Evolutionary conservation across 495 filamentous ascomycete genomes (phyloP).

Genomic region (Aspergillus funiculosus): DNA sequence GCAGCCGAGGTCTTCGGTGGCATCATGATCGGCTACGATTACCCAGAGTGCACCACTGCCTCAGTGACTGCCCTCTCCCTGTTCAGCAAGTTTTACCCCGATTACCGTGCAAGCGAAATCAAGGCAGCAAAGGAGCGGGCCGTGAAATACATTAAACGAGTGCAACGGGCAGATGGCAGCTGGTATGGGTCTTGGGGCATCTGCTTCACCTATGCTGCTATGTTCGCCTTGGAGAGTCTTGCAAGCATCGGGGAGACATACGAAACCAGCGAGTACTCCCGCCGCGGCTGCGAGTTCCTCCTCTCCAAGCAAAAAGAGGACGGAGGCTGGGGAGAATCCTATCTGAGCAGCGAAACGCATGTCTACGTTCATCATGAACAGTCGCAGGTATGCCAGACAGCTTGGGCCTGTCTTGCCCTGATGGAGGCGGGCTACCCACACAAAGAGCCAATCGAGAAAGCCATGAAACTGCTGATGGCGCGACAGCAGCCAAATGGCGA

Average conservation of each 20-base stretch:
- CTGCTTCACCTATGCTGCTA: conserved; percentile 91
- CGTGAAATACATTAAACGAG: conserved; percentile 70
- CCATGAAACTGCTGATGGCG: conserved; percentile 74
- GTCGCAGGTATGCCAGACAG: conserved; percentile 86
- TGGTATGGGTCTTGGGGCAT: conserved; percentile 99
- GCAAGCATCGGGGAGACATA: conserved; percentile 77
- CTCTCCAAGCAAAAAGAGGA: conserved; percentile 75
- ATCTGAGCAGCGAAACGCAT: conserved; percentile 61
- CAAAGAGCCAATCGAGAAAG: conserved; percentile 62
- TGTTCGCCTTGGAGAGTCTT: conserved; percentile 90
- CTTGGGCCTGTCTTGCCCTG: conserved; percentile 81
- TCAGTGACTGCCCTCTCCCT: conserved; percentile 82
- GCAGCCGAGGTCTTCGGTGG: conserved; percentile 94
- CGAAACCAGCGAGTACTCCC: conserved; percentile 60
- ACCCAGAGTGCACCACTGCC: conserved; percentile 95
- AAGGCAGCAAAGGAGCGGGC: conserved; percentile 61
- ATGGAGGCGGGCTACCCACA: conserved; percentile 83
- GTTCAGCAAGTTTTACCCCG: conserved; percentile 74
- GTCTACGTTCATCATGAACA: conserved; percentile 57
- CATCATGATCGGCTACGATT: conserved; percentile 98
- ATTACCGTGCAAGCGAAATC: conserved; percentile 74
- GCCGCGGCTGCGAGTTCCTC: conserved; percentile 78
- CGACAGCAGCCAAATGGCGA: conserved; percentile 84
- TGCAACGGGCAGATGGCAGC: conserved; percentile 74
- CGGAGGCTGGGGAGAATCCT: conserved; percentile 96